Base-by-base conservation (phyloP, 2,329 filamentous ascomycete genomes). In the Amylocarpus encephaloides region DNA sequence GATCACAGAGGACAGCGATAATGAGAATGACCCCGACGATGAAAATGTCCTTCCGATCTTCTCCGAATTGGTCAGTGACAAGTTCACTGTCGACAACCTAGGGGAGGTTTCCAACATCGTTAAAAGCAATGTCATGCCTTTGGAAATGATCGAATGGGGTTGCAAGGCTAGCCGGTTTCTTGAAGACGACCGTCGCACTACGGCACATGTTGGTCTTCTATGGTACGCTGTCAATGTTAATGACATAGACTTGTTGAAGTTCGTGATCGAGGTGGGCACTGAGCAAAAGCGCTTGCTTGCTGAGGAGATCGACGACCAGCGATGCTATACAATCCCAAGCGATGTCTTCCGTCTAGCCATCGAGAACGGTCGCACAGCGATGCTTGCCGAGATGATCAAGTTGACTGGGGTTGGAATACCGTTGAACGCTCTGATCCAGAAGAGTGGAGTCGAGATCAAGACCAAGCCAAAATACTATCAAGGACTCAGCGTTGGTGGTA, bases 41-140 rank as follows among this genome's bases (percentile, higher is more conserved):
- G 56, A 56, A 6, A 46, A 54, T 35, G 55, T 70, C 39, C 72
- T 72, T 15, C 68, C 69, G 6, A 72, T 80, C 36, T 70, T 77
- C 43, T 69, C 69, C 35, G 76, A 83, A 52, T 71, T 82, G 36
- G 69, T 88, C 26, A 78, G 85, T 57, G 78, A 84, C 11, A 73
- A 77, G 33, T 88, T 86, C 64, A 93, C 88, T 0, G 77, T 92
- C 46, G 85, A 93, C 13, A 81, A 88, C 58, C 75, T 93, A 50
- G 85, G 85, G 0, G 78, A 87, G 56, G 73, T 86, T 3, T 79
- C 79, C 0, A 82, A 78, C 62, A 75, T 84, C 49, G 84, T 89
- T 51, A 82, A 86, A 62, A 86, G 85, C 50, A 68, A 72, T 13
- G 68, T 76, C 7, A 74, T 73, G 33, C 83, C 88, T 1, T 62